Conservation (phyloP, 306 rosid species). For the Glycine latifolia region DNA sequence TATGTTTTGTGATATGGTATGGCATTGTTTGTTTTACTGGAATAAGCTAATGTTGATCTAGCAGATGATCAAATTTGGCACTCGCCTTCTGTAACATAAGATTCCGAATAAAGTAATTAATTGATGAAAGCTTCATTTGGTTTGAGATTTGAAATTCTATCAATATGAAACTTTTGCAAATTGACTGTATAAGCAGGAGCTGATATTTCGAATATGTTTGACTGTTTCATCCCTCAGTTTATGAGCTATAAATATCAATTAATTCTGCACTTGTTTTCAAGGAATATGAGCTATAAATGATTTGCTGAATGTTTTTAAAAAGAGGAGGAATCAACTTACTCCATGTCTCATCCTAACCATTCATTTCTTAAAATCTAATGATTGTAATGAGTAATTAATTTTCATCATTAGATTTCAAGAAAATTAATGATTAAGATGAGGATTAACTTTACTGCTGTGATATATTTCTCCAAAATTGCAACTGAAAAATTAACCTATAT, state of each 20-base stretch:
- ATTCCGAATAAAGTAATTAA: slow-evolving; percentile 37
- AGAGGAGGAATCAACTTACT: too few species aligned
- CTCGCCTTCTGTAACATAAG: slow-evolving; percentile 44
- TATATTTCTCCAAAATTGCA: too few species aligned
- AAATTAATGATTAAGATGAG: too few species aligned
- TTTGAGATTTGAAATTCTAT: slow-evolving; percentile 21
- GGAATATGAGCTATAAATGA: too few species aligned
- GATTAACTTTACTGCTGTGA: not conserved
- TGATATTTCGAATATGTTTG: not conserved
- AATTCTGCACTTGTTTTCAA: too few species aligned
- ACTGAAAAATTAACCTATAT: too few species aligned
- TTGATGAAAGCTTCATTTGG: not conserved
- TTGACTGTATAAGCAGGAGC: not conserved
- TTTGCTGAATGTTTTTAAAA: too few species aligned
- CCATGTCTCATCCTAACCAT: too few species aligned
- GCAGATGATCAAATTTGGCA: slow-evolving; percentile 32
- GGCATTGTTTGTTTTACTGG: slow-evolving; percentile 37
- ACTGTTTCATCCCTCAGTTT: not conserved
- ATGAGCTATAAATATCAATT: not conserved
- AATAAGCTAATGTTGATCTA: slow-evolving; percentile 40
- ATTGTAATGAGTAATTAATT: too few species aligned
- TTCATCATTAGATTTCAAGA: too few species aligned
- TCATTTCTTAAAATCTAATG: too few species aligned
- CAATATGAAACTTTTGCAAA: not conserved
- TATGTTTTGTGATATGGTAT: slow-evolving; percentile 56